phyloP scores from a whole-genome alignment of 2,329 filamentous ascomycete species.

The Fusarium dimerum region DNA sequence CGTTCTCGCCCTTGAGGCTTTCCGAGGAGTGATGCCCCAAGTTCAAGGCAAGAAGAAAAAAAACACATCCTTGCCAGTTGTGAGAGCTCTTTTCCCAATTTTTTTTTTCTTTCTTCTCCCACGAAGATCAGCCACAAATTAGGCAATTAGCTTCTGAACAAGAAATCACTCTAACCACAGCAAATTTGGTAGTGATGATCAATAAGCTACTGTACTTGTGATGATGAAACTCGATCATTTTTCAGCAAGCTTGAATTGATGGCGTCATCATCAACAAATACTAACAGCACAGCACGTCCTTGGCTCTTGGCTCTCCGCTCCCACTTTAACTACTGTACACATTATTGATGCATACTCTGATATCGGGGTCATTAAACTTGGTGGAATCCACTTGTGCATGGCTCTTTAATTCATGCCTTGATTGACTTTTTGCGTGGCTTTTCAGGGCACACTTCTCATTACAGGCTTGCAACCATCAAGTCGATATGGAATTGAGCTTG shows the following conservation, averaged over 20 bases:
- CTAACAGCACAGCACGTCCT: too few relatives aligned
- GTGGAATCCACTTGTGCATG: too few relatives aligned
- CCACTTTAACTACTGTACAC: too few relatives aligned
- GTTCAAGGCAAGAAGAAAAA: conserved; percentile 24
- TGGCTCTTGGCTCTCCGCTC: too few relatives aligned
- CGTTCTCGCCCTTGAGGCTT: conserved; percentile 2
- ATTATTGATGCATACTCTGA: too few relatives aligned
- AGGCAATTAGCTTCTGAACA: conserved; percentile 22
- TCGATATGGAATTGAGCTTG: background rate
- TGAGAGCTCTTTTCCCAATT: conserved; percentile 11
- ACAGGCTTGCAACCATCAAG: background rate
- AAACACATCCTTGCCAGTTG: conserved; percentile 10
- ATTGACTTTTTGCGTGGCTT: background rate
- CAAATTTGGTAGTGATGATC: too few relatives aligned
- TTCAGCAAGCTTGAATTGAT: too few relatives aligned
- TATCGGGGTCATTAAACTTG: too few relatives aligned
- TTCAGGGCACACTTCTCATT: background rate
- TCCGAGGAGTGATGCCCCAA: conserved; percentile 8
- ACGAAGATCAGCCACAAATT: conserved; percentile 18
- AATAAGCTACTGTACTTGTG: background rate
- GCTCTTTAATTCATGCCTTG: too few relatives aligned
- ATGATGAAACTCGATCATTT: background rate
- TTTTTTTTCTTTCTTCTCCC: too few relatives aligned
- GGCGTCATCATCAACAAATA: too few relatives aligned
- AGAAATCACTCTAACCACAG: background rate